Conservation (phyloP, 805 yeast genomes). For the Candida parachauliodes region DNA sequence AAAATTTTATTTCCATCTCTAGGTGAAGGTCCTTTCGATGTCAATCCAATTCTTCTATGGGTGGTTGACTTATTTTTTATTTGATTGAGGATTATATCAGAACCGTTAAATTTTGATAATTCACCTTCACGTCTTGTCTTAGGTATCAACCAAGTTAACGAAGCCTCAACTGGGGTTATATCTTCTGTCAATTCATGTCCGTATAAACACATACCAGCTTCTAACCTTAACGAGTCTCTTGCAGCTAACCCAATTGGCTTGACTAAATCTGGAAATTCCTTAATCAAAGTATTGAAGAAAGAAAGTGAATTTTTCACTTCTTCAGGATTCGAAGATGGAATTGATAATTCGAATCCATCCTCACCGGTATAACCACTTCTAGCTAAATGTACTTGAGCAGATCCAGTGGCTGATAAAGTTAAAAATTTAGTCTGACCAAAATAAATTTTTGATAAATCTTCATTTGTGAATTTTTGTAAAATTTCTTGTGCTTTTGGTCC, state of each 20-base stretch:
- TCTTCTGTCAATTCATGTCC: slow-evolving; percentile 85
- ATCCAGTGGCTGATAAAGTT: slow-evolving; percentile 32
- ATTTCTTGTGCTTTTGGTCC: slow-evolving; percentile 82
- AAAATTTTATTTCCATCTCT: slow-evolving; percentile 72
- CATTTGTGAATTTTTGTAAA: slow-evolving; percentile 59
- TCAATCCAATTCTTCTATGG: slow-evolving; percentile 67
- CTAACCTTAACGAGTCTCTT: slow-evolving; percentile 89
- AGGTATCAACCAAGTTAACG: slow-evolving; percentile 86
- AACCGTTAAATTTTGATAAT: slow-evolving; percentile 67
- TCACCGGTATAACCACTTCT: slow-evolving; percentile 98
- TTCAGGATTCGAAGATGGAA: slow-evolving; percentile 46
- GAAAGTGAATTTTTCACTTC: slow-evolving; percentile 46
- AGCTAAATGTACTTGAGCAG: slow-evolving; percentile 65
- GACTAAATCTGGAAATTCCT: slow-evolving; percentile 50
- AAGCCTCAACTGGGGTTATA: slow-evolving; percentile 84
- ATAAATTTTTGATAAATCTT: slow-evolving; percentile 55
- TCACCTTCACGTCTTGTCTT: slow-evolving; percentile 61
- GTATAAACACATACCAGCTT: slow-evolving; percentile 97
- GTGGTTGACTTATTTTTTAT: slow-evolving; percentile 62
- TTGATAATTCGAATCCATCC: slow-evolving; percentile 93
- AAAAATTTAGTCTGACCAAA: slow-evolving; percentile 70
- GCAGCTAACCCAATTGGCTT: slow-evolving; percentile 97
- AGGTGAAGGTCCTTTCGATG: slow-evolving; percentile 86
- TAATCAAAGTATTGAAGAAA: slow-evolving; percentile 59
- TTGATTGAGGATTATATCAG: slow-evolving; percentile 64